Base-by-base conservation (phyloP, 768 basidiomycete species). In the Cystofilobasidium capitatum region DNA sequence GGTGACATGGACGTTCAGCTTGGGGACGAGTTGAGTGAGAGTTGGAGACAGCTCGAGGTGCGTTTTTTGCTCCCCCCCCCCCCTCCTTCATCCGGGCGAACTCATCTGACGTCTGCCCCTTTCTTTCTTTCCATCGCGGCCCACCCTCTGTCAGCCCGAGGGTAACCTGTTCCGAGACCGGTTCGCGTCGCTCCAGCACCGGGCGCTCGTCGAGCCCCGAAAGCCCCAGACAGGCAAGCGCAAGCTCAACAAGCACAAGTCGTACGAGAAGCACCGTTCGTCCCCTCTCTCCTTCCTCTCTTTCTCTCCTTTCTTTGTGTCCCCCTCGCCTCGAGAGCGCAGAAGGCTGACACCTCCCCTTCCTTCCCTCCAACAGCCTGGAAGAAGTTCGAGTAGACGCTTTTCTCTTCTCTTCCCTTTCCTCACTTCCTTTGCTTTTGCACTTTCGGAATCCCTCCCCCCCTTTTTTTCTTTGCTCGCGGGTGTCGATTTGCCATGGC, bases 81-180 rank as follows among this genome's bases (percentile, higher is more conserved):
- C 22, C 14, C 9, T 35, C 12, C n/a, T 14, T n/a, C 39, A 10
- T 49, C 22, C 9, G 12, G 47, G n/a, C n/a, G n/a, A n/a, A n/a
- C n/a, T n/a, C n/a, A n/a, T n/a, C n/a, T n/a, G n/a, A n/a, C n/a
- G 57, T 39, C 61, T 29, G 26, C n/a, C 22, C 44, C 17, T 10
- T 5, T 3, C 40, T 61, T 40, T 26, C 26, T 61, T 37, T 14
- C 37, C 42, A 1, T 42, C 9, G 60, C 68, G 54, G 44, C 26
- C 26, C 60, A n/a, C n/a, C n/a, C n/a, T n/a, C n/a, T n/a, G n/a
- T 37, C 69, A 94, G 91, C 89, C 89, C 22, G 91, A 96, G 79
- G 92, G 92, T 31, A 96, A 94, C 75, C 79, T 92, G 39, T 94
- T 94, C 82, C 83, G 85, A 29, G 92, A 96, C 75, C 84, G 90